These are phyloP conservation scores for Aspergillus affinis DNA, from an alignment of 495 filamentous ascomycete genomes.

Conservation along the genomic window DNA sequence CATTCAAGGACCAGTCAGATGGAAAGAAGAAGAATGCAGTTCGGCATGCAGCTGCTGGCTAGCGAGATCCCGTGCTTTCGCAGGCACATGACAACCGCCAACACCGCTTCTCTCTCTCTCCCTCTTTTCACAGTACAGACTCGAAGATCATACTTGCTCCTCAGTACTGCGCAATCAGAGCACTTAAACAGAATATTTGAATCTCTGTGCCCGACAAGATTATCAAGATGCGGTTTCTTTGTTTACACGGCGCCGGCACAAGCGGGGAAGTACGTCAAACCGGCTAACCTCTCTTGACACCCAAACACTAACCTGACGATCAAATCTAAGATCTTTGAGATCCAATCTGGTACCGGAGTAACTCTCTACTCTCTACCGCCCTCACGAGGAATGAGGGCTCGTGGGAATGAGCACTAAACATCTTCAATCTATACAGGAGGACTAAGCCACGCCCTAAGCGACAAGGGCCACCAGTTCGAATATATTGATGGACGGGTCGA, in stretches of 20 bases:
- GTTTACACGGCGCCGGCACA: constrained; percentile 40
- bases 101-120: neutral
- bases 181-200: no score
- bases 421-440: constrained; percentile 26
- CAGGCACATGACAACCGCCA: neutral
- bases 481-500: constrained; percentile 35
- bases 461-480: constrained; percentile 34
- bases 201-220: neutral
- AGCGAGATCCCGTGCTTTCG: neutral
- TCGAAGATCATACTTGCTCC: neutral
- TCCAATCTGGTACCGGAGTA: constrained; percentile 30
- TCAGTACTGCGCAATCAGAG: neutral
- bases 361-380: neutral
- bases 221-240: constrained; percentile 38
- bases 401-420: neutral
- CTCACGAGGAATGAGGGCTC: no score
- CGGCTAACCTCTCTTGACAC: neutral
- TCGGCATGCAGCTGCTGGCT: neutral
- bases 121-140: neutral
- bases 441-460: constrained; percentile 29
- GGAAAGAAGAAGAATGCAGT: neutral
- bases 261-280: constrained; percentile 32
- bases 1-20: neutral
- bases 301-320: constrained; percentile 10
- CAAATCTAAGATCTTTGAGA: constrained; percentile 38